phyloP scores from a whole-genome alignment of 257 asterid species.

The Hygrophila difformis region DNA sequence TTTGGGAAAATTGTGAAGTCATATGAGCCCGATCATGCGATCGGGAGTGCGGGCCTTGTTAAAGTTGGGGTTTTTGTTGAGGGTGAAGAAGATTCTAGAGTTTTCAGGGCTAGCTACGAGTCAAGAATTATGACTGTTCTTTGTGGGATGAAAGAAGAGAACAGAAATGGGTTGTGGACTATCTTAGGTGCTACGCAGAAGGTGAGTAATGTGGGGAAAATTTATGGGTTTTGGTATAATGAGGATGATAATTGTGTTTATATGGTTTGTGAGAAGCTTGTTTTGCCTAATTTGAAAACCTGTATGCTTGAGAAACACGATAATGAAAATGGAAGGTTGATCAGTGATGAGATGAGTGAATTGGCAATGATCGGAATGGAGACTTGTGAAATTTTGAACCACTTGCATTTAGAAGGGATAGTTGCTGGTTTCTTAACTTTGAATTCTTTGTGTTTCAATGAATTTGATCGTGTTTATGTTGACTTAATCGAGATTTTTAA shows the following conservation, averaged over 20 bases:
- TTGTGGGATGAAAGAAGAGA: slow-evolving; percentile 35
- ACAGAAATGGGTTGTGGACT: slow-evolving; percentile 29
- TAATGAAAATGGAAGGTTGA: slow-evolving; percentile 20
- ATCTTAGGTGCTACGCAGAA: slow-evolving; percentile 31
- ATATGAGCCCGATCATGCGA: slow-evolving; percentile 24
- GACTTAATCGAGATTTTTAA: slow-evolving; percentile 47
- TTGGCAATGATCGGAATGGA: slow-evolving; percentile 51
- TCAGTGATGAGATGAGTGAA: slow-evolving; percentile 22
- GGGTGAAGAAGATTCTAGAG: slow-evolving; percentile 20
- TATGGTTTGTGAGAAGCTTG: slow-evolving; percentile 44
- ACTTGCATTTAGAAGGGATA: slow-evolving; percentile 64
- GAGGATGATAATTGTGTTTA: slow-evolving; percentile 43
- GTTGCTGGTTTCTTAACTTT: slow-evolving; percentile 41
- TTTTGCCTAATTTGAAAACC: slow-evolving; percentile 22
- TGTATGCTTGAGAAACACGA: slow-evolving; percentile 19
- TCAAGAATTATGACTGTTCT: slow-evolving; percentile 45
- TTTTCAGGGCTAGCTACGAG: slow-evolving; percentile 44
- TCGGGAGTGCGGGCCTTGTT: slow-evolving; percentile 43
- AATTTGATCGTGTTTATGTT: slow-evolving; percentile 44
- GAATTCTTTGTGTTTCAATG: slow-evolving; percentile 43
- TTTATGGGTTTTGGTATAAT: slow-evolving; percentile 68
- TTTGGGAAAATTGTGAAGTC: slow-evolving; percentile 30
- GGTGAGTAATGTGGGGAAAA: slow-evolving; percentile 41
- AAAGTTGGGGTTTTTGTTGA: slow-evolving; percentile 38
- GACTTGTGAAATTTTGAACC: slow-evolving; percentile 48